Evolutionary conservation across 495 filamentous ascomycete species (phyloP), one percentile per base, ranked within the genome.

Genomic region (Penicillium maclennaniae): DNA sequence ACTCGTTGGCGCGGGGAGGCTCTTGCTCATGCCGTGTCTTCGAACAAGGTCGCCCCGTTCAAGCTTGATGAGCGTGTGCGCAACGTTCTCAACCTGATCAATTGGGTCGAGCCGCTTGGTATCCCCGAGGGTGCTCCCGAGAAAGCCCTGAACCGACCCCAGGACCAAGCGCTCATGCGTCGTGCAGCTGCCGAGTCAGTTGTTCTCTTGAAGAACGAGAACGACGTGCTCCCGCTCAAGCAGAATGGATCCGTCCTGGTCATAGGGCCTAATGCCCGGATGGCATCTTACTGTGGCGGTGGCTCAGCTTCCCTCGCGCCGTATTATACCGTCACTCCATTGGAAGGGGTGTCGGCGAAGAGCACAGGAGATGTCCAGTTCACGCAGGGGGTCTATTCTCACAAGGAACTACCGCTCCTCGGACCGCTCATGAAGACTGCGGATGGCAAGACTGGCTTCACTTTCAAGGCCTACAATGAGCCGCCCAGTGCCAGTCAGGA

Each of bases 221-320:
- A 78, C 4, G 59, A 62, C 9, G 61, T 83, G 10, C 71, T 91
- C 1, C 87, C 87, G 3, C 65, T 91, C 9, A 74, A 79, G 47
- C 79, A 74, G 54, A 67, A 71, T 26, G 80, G 79, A 34, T 69
- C 68, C 41, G 77, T 90, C 40, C 85, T 86, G 6, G 75, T 92
- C n/a, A 91, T 95, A 45, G 87, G 87, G 3, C 87, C 87, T 1
- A 91, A 90, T 61, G 79, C 86, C 9, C 84, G 88, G 59, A 70
- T 83, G 47, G 85, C 87, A 0, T 84, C 86, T 47, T 83, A 83
- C 41, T 83, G 86, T 46, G 88, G 89, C 28, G 89, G 89, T 43
- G 88, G 89, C 23, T 87, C 83, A 57, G 87, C 89, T 1, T 81
- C 81, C 47, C 71, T 92, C 17, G 83, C 83, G 49, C 83, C 87